These are phyloP conservation scores for Colletotrichum sublineola DNA, from an alignment of 2,329 filamentous ascomycete species.

Conservation along the genomic window DNA sequence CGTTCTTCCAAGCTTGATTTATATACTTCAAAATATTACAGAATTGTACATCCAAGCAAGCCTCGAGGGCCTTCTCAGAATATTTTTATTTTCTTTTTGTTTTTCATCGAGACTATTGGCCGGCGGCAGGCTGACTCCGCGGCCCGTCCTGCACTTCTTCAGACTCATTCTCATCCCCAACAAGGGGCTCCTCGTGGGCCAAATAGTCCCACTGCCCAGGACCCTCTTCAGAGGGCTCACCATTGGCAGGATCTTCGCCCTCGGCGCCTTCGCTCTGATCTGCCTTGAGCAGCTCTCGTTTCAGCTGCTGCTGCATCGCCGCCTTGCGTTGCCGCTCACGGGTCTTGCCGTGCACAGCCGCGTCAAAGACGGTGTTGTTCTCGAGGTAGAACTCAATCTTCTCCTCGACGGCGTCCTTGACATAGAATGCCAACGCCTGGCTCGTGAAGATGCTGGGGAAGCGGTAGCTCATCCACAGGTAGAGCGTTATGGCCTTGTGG, in stretches of 20 bases:
- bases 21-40: conserved; percentile 1
- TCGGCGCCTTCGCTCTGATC: conserved; percentile 43
- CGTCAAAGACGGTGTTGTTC: conserved; percentile 34
- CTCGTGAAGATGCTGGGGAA: conserved; percentile 85
- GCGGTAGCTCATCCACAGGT: conserved; percentile 93
- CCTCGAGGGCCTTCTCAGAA: background rate
- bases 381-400: conserved; percentile 76
- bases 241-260: conserved; percentile 40
- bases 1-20: background rate
- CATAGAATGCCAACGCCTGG: conserved; percentile 81
- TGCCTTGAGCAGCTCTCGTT: conserved; percentile 51
- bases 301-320: conserved; percentile 1
- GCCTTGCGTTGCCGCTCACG: conserved; percentile 26
- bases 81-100: too few species aligned
- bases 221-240: conserved; percentile 42
- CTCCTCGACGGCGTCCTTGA: conserved; percentile 82
- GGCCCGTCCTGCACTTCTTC: conserved; percentile 23
- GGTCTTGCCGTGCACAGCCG: conserved; percentile 48
- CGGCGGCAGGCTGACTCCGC: background rate
- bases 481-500: conserved; percentile 86
- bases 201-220: conserved; percentile 51
- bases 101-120: background rate
- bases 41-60: background rate
- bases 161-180: conserved; percentile 34
- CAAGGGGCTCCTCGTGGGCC: conserved; percentile 53